Percentiles rank a stretch among this genome's conserved stretches.
These are phyloP conservation scores for Hypoxylon lienhwacheense DNA, from an alignment of 495 filamentous ascomycete species.

Conservation along the genomic window DNA sequence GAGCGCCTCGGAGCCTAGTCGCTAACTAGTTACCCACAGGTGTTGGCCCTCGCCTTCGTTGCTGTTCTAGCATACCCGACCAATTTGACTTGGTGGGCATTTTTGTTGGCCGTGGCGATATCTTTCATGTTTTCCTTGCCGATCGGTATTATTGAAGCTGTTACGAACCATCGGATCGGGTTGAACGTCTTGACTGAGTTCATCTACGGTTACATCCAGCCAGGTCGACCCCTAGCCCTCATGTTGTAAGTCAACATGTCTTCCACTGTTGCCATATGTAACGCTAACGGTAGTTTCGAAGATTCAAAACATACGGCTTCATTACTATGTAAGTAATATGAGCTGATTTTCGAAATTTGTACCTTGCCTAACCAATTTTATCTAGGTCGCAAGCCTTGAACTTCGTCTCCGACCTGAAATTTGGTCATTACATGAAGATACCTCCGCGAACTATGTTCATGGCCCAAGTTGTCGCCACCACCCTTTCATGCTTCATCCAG, in stretches of 20 bases:
- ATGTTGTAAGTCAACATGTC: conserved; percentile 54
- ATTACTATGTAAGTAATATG: conserved; percentile 59
- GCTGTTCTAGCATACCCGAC: conserved; percentile 67
- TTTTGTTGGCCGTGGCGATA: conserved; percentile 64
- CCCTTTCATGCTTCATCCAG: conserved; percentile 67
- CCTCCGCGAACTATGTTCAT: conserved; percentile 66
- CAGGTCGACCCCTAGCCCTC: conserved; percentile 64
- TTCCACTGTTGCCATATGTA: background rate
- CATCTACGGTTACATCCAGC: conserved; percentile 70
- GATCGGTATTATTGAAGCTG: conserved; percentile 63
- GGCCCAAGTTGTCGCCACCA: conserved; percentile 67
- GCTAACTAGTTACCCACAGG: conserved; percentile 44
- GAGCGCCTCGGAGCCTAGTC: background rate
- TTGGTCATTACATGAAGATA: conserved; percentile 76
- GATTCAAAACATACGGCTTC: conserved; percentile 75
- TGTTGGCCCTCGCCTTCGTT: conserved; percentile 64
- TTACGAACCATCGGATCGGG: conserved; percentile 70
- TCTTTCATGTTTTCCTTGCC: conserved; percentile 58
- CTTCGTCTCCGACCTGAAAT: conserved; percentile 58
- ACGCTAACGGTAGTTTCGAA: conserved; percentile 15
- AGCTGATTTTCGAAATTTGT: background rate
- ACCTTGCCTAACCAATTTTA: background rate
- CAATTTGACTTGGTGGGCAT: conserved; percentile 67
- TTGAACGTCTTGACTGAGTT: conserved; percentile 73
- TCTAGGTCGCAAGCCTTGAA: conserved; percentile 53